A percentile compares a stretch with the other conserved stretches of the same genome.
phyloP scores from a whole-genome alignment of 2,329 filamentous ascomycete genomes.

The Basipetospora chlamydospora region DNA sequence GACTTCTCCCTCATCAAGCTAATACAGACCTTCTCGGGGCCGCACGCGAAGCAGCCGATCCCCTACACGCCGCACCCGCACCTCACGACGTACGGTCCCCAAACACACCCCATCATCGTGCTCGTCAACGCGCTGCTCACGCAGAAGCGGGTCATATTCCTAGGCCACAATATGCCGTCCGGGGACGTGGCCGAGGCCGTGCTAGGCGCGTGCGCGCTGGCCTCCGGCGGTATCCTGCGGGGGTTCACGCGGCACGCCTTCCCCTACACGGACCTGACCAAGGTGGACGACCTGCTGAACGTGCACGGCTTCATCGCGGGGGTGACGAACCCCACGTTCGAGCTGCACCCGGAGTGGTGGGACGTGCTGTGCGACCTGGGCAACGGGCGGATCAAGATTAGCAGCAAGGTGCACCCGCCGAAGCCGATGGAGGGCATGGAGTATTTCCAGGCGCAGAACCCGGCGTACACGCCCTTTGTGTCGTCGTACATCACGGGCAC shows the following conservation, averaged over 20 bases:
- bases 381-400: constrained; percentile 88
- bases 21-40: constrained; percentile 80
- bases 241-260: constrained; percentile 95
- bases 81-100: constrained; percentile 78
- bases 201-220: constrained; percentile 85
- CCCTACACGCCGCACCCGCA: constrained; percentile 80
- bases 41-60: constrained; percentile 70
- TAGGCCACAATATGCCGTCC: constrained; percentile 88
- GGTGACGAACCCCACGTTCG: constrained; percentile 93
- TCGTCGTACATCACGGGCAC: constrained; percentile 21
- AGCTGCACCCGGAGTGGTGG: constrained; percentile 95
- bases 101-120: constrained; percentile 88
- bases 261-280: constrained; percentile 93
- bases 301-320: constrained; percentile 96
- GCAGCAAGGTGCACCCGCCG: constrained; percentile 68
- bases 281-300: constrained; percentile 89
- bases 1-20: constrained; percentile 97
- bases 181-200: constrained; percentile 97
- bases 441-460: constrained; percentile 76
- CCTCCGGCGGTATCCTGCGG: constrained; percentile 78
- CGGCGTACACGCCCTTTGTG: constrained; percentile 35
- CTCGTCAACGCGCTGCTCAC: constrained; percentile 89
- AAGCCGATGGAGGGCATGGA: constrained; percentile 69
- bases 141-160: constrained; percentile 90
- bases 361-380: constrained; percentile 88